A percentile compares a stretch with the other conserved stretches of the same genome.
Conservation (phyloP, 1,284 basidiomycete species). For the Ceratobasidium sp. region DNA sequence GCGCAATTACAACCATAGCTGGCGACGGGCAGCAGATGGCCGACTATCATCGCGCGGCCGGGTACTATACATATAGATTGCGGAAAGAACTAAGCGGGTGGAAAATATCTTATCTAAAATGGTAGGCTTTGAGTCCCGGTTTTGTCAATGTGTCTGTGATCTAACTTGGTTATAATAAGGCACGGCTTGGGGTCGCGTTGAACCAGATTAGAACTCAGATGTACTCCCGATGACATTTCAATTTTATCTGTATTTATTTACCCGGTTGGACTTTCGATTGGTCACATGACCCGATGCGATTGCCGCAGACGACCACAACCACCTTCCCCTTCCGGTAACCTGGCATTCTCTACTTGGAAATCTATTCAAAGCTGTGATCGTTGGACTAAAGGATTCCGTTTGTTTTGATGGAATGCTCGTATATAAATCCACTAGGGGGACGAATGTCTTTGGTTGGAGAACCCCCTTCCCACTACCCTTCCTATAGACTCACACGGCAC, state of each 20-base stretch:
- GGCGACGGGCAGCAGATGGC: not conserved
- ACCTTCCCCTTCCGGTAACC: not conserved
- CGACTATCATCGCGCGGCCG: constrained; percentile 19
- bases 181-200: constrained; percentile 5
- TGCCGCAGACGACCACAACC: not conserved
- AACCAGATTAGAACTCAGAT: not conserved
- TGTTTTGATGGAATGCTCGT: not conserved
- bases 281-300: not conserved
- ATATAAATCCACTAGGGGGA: not conserved
- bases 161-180: not conserved
- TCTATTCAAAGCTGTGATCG: not conserved
- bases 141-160: not conserved
- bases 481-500: not conserved
- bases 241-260: no score
- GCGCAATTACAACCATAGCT: constrained; percentile 30
- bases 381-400: not conserved
- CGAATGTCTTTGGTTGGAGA: not conserved
- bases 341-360: not conserved
- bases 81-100: constrained; percentile 25
- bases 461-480: not conserved
- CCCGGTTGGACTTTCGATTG: not conserved
- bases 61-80: constrained; percentile 27
- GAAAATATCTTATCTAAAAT: constrained; percentile 33
- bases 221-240: no score
- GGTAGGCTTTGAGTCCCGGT: not conserved